phyloP scores from a whole-genome alignment of 2,329 filamentous ascomycete genomes.

The Aspergillus ochraceoroseus region DNA sequence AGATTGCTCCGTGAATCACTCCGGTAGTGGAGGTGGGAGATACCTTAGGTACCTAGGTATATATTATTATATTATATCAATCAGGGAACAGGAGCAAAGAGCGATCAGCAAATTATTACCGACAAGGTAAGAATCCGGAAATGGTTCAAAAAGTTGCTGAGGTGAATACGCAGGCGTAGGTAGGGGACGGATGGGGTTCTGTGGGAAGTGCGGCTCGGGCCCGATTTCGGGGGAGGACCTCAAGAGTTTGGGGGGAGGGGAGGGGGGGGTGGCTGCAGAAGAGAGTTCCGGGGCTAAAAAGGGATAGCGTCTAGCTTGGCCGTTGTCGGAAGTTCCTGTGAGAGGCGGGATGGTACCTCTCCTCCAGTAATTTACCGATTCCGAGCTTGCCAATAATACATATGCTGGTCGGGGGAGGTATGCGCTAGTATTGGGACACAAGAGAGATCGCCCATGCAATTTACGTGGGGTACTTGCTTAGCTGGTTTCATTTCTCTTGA shows the following conservation, averaged over 20 bases:
- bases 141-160: too few relatives aligned
- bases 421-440: slow-evolving; percentile 12
- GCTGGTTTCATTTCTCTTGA: slow-evolving; percentile 17
- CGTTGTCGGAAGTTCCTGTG: slow-evolving; percentile 29
- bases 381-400: slow-evolving; percentile 18
- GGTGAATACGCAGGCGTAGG: too few relatives aligned
- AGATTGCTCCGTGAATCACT: too few relatives aligned
- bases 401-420: slow-evolving; percentile 15
- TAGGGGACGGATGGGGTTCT: too few relatives aligned
- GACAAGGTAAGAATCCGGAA: too few relatives aligned
- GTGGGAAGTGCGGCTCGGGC: slow-evolving; percentile 19
- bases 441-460: slow-evolving; percentile 17
- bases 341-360: slow-evolving; percentile 19
- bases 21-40: too few relatives aligned
- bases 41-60: too few relatives aligned
- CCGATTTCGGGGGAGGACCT: slow-evolving; percentile 32
- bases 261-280: slow-evolving; percentile 10
- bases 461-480: slow-evolving; percentile 23
- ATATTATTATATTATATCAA: too few relatives aligned
- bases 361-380: slow-evolving; percentile 24
- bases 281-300: slow-evolving; percentile 19
- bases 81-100: too few relatives aligned
- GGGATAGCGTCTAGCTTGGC: slow-evolving; percentile 25
- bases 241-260: slow-evolving; percentile 5
- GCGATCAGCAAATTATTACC: too few relatives aligned